A percentile compares a stretch with the other conserved stretches of the same genome.
Evolutionary conservation across 1,139 yeast genomes (phyloP).

Genomic region (Diutina ranongensis): DNA sequence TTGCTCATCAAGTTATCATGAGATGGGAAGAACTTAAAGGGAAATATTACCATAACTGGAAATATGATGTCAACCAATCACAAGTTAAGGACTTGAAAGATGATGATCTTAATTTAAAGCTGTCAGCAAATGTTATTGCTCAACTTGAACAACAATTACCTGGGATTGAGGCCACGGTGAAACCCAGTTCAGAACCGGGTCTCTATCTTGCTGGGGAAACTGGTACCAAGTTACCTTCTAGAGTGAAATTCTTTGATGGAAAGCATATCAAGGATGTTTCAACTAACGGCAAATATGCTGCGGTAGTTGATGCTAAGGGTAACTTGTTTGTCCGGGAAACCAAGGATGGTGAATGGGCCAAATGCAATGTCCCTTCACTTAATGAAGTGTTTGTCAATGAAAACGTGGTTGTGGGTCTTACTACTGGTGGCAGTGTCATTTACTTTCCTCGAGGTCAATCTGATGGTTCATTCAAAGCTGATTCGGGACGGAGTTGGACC

Average conservation of each 20-base stretch:
- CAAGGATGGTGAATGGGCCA: not conserved
- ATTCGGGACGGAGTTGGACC: not conserved
- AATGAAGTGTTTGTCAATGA: not conserved
- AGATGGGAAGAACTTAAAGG: slow-evolving; percentile 29
- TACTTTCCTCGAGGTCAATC: not conserved
- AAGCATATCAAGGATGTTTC: slow-evolving; percentile 47
- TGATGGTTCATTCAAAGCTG: not conserved
- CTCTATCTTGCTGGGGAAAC: slow-evolving; percentile 27
- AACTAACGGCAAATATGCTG: slow-evolving; percentile 36
- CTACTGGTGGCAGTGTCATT: not conserved
- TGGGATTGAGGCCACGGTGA: slow-evolving; percentile 14
- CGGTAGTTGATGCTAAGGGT: slow-evolving; percentile 63
- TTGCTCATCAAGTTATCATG: slow-evolving; percentile 29
- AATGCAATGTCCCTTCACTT: not conserved
- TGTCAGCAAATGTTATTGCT: slow-evolving; percentile 16
- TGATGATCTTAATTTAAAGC: slow-evolving; percentile 20
- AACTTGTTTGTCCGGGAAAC: slow-evolving; percentile 39
- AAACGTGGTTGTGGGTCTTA: not conserved
- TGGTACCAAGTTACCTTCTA: slow-evolving; percentile 39
- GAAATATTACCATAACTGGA: slow-evolving; percentile 14
- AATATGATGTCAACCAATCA: slow-evolving; percentile 19
- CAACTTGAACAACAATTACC: slow-evolving; percentile 23
- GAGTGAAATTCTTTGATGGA: slow-evolving; percentile 56
- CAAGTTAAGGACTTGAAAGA: slow-evolving; percentile 18
- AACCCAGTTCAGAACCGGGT: slow-evolving; percentile 21